Evolutionary conservation across 1,284 basidiomycete genomes (phyloP), one percentile per base, ranked within the genome.

Genomic region (Austroboletus niveus): DNA sequence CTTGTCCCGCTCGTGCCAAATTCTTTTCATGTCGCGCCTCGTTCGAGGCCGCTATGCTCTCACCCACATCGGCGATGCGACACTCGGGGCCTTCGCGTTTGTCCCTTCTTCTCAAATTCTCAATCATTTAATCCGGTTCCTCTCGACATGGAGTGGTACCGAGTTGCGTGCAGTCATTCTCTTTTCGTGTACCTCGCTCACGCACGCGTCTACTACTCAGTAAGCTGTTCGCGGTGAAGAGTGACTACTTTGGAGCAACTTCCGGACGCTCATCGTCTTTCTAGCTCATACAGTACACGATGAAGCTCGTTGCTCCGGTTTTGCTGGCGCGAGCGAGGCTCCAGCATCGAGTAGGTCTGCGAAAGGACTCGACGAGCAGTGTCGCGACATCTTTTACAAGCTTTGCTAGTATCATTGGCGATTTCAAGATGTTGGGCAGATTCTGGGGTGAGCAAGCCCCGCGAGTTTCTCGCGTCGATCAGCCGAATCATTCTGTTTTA

Each of bases 71-170:
- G 82, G 78, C 55, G 85, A 90, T 65, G 48, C 72, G 2, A 75
- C 84, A 17, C 67, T 91, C 8, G 89, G 88, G 1, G 75, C 74
- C 32, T 89, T 89, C 65, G 69, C 76, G 32, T 64, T 64, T 42
- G 68, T 87, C 15, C 79, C 80, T 17, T 75, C 80, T 0, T 86
- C 84, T 11, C 74, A 82, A 57, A 80, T 75, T 8, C 64, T 91
- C 35, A 77, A 89, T 59, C 88, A 89, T 66, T 73, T 88, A 12
- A 76, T 89, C 34, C 74, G 87, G 58, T 89, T 82, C 63, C 72
- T 91, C 45, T 82, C 84, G 52, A 88, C 87, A 61, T 91, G 87
- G 86, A 85, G 82, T 64, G 88, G 88, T 32, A 89, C 81, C 79
- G 89, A 92, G 89, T 89, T 64, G 73, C 71, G 82, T 80, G 63